Evolutionary conservation across 1,139 yeast species (phyloP), one percentile per base, ranked within the genome.

Genomic region (Williopsis jadinii): DNA sequence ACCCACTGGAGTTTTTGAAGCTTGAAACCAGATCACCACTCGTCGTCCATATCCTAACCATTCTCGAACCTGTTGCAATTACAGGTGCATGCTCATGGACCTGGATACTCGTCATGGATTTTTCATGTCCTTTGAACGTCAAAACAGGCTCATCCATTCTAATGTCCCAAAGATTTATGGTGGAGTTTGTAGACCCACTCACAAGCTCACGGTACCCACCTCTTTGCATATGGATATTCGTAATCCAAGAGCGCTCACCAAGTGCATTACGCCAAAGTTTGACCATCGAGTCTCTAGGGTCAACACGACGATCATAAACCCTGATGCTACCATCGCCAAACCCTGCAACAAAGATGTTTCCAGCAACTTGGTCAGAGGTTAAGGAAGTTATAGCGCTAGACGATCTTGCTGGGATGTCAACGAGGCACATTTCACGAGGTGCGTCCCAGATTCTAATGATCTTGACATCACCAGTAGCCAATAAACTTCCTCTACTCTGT

Each of bases 21-120:
- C 76, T 69, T 1, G 86, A 67, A 11, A 88, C 67, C 40, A 77
- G 60, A 44, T 82, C 85, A 5, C 97, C 97, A 1, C 83, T 68
- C 0, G 96, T 88, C 5, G 95, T 81, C 87, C 95, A 90, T 9
- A 90, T 66, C 36, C 85, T 83, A n/a, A 88, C 80, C 35, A 75
- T 71, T 48, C 81, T 82, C 5, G 94, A 81, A 0, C 95, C 97
- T 2, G 95, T 82, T 10, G 88, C 87, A 49, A 90, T 76, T 1
- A 90, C 72, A 0, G 98, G 97, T 0, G 98, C 98, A 63, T 92
- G 98, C 55, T 92, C 98, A 62, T 92, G 98, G 3, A 86, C 77
- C 53, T 85, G 86, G 44, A 87, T 70, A 29, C 86, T 74, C 12
- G 95, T 73, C 72, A 88, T 75, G 1, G 67, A 61, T 9, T 62